Base-by-base conservation (phyloP, 2,329 filamentous ascomycete genomes). In the Aspergillus brunneoviolaceus region DNA sequence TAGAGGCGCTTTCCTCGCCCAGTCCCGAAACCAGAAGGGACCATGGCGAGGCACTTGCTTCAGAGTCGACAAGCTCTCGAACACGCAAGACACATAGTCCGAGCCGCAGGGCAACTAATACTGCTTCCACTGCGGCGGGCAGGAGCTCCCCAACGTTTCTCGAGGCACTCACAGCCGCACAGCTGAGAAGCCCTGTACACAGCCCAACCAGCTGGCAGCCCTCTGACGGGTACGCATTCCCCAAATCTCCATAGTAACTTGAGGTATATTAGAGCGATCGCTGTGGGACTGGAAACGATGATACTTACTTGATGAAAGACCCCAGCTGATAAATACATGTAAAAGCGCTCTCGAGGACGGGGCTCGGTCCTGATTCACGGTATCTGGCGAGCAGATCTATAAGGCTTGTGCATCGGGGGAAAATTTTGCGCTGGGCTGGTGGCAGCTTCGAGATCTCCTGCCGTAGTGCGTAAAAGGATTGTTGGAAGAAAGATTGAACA, bases 301-400 rank as follows among this genome's bases (percentile, higher is more conserved):
- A 3, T 4, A 49, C 76, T 72, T 71, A 80, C 78, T 76, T 75
- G 56, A 80, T 77, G 60, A 79, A 80, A 61, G 72, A 75, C 60
- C 70, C 75, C 35, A 80, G 62, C 58, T 80, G 78, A 59, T 78
- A 75, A 45, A 80, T 75, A 51, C 74, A 78, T 57, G 77, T 75
- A 58, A 80, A 70, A 7, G 76, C 72, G 55, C 77, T 79, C 61
- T 79, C 78, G 29, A 80, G 60, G 19, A 76, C 76, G 49, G 77
- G 72, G 55, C 79, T 74, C 1, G 70, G 69, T 5, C 69, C 69
- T 3, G 65, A 69, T 57, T 74, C 71, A 16, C 68, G 67, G 56
- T 74, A 71, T 58, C 72, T 67, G 39, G 72, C 69, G 5, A 79
- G 66, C 12, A 79, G 67, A 60, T 78, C 75, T 47, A 74, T 62